Conservation (phyloP, 805 yeast species). For the Lipomyces sp. region DNA sequence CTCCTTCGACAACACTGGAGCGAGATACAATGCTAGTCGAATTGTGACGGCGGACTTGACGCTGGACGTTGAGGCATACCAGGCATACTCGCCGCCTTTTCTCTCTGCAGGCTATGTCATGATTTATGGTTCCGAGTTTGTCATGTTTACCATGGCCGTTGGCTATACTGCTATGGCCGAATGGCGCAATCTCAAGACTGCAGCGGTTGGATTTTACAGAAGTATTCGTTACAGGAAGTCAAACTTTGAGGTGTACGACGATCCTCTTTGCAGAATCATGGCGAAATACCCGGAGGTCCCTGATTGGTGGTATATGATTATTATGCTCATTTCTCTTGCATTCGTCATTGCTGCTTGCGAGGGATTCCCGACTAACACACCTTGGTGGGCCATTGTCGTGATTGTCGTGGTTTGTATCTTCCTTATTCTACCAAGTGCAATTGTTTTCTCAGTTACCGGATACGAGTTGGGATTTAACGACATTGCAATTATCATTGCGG, state of each 20-base stretch:
- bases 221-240: constrained; percentile 32
- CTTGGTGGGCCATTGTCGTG: constrained; percentile 61
- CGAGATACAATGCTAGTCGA: constrained; percentile 47
- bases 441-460: constrained; percentile 63
- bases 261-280: constrained; percentile 48
- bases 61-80: constrained; percentile 48
- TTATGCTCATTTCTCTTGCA: constrained; percentile 47
- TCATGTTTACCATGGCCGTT: constrained; percentile 22
- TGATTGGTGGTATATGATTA: constrained; percentile 55
- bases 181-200: constrained; percentile 6
- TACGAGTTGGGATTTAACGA: constrained; percentile 59
- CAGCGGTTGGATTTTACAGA: constrained; percentile 4
- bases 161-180: constrained; percentile 18
- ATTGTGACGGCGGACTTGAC: constrained; percentile 47
- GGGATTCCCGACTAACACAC: constrained; percentile 49
- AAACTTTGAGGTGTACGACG: constrained; percentile 15
- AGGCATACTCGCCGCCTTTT: constrained; percentile 60
- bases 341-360: constrained; percentile 44
- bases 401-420: constrained; percentile 50
- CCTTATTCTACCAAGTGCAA: constrained; percentile 61
- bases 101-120: constrained; percentile 39
- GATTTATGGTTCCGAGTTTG: constrained; percentile 27
- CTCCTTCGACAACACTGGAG: constrained; percentile 35
- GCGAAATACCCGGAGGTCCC: constrained; percentile 58
- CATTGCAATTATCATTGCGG: constrained; percentile 60